These are phyloP conservation scores for Rubia tinctorum DNA, from an alignment of 305 asterid species.

Conservation along the genomic window DNA sequence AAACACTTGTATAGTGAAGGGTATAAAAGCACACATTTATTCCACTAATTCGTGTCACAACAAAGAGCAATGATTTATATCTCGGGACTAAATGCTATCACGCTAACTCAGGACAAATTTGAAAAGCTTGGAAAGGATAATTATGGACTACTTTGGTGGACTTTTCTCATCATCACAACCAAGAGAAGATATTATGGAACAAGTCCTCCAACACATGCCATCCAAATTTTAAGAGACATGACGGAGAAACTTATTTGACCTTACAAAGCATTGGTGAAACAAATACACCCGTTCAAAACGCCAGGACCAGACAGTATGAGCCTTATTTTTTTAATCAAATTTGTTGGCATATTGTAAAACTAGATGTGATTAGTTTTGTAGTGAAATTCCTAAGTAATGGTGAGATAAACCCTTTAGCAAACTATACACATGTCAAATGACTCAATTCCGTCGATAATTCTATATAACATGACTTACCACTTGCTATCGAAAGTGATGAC, in stretches of 20 bases:
- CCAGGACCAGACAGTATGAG: background rate
- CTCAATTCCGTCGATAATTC: background rate
- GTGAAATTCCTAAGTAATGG: background rate
- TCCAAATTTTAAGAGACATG: background rate
- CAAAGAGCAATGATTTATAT: too few species aligned
- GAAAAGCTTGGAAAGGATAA: too few species aligned
- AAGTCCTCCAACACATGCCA: too few species aligned
- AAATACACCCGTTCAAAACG: background rate
- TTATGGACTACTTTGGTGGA: background rate
- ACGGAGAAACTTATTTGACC: background rate
- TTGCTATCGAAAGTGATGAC: background rate
- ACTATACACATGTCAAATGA: background rate
- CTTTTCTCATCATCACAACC: background rate
- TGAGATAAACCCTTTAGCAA: background rate
- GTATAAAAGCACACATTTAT: too few species aligned
- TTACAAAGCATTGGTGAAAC: background rate
- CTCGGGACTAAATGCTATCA: too few species aligned
- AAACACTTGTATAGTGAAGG: too few species aligned
- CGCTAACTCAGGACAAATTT: too few species aligned
- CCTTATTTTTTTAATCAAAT: background rate
- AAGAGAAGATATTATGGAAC: background rate
- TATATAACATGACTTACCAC: background rate
- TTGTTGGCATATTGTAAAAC: background rate
- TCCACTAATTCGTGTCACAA: too few species aligned
- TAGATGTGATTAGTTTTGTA: background rate